These are phyloP conservation scores for Quercus robur DNA, from an alignment of 306 rosid species.

Conservation along the genomic window DNA sequence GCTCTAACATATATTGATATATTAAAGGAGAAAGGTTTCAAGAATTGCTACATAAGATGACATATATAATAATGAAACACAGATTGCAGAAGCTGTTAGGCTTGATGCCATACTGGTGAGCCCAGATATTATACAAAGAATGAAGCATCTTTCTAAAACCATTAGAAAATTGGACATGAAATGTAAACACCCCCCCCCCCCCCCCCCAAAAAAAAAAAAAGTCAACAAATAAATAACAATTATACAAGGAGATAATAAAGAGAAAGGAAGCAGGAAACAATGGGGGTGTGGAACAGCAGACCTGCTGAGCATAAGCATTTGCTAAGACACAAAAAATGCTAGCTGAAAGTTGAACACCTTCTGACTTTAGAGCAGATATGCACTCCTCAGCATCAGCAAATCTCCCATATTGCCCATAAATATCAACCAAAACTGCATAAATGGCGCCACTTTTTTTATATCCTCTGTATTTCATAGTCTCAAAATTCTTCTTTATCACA, in stretches of 20 bases:
- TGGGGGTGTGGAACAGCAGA: conserved; percentile 11
- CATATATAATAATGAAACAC: neutral
- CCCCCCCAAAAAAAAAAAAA: neutral
- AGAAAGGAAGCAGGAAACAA: neutral
- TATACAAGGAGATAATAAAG: neutral
- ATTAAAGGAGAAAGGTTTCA: neutral
- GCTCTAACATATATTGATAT: neutral
- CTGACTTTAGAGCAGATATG: conserved; percentile 53
- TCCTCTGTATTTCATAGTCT: conserved; percentile 54
- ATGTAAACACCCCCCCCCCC: neutral
- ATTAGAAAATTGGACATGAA: neutral
- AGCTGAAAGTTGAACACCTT: conserved; percentile 53
- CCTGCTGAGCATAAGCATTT: conserved; percentile 86
- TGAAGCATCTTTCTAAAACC: neutral
- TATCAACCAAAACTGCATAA: conserved; percentile 67
- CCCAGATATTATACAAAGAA: neutral
- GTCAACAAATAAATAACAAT: neutral
- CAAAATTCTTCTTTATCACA: conserved; percentile 48
- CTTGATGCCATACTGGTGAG: neutral
- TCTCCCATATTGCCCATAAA: conserved; percentile 76
- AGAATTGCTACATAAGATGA: neutral
- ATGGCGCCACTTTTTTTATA: conserved; percentile 42
- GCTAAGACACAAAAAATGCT: conserved; percentile 61
- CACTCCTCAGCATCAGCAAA: conserved; percentile 62
- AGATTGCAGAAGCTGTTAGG: neutral